Percentiles rank a stretch among this genome's conserved stretches.
These are phyloP conservation scores for Penicillium sp. DNA, from an alignment of 2,329 filamentous ascomycete species.

Conservation along the genomic window DNA sequence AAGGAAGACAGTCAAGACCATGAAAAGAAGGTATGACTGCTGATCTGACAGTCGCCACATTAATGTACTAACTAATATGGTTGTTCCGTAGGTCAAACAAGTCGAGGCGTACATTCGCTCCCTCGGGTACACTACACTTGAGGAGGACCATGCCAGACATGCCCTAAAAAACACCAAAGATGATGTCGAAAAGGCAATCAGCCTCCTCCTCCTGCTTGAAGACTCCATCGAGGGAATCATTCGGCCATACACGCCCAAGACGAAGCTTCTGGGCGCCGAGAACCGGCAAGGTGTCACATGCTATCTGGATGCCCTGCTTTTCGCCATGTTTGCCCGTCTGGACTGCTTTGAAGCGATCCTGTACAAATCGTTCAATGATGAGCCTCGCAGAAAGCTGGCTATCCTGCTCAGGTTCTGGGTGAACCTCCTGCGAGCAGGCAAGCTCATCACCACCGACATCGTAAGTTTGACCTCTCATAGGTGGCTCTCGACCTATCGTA, in stretches of 20 bases:
- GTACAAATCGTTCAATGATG: conserved; percentile 74
- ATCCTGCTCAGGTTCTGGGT: conserved; percentile 85
- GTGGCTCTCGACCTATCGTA: not conserved
- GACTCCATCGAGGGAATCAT: conserved; percentile 80
- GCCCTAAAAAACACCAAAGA: conserved; percentile 65
- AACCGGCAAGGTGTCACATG: conserved; percentile 90
- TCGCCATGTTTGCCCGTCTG: conserved; percentile 91
- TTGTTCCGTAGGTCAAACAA: conserved; percentile 48
- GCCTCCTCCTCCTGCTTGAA: conserved; percentile 75
- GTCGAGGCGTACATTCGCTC: conserved; percentile 55
- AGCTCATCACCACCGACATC: conserved; percentile 81
- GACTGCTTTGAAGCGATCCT: conserved; percentile 93
- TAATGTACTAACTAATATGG: conserved; percentile 13
- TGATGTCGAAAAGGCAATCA: conserved; percentile 72
- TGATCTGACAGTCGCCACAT: not conserved
- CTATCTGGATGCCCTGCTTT: conserved; percentile 86
- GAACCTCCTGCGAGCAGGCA: conserved; percentile 83
- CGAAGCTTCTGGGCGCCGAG: conserved; percentile 77
- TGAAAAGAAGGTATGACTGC: conserved; percentile 36
- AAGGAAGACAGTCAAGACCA: conserved; percentile 30
- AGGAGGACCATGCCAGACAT: conserved; percentile 64
- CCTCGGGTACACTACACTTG: conserved; percentile 57
- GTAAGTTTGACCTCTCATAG: conserved; percentile 46
- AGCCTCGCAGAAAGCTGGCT: conserved; percentile 71
- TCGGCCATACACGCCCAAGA: conserved; percentile 69